phyloP scores from a whole-genome alignment of 2,329 filamentous ascomycete species.

The Botryotinia calthae region DNA sequence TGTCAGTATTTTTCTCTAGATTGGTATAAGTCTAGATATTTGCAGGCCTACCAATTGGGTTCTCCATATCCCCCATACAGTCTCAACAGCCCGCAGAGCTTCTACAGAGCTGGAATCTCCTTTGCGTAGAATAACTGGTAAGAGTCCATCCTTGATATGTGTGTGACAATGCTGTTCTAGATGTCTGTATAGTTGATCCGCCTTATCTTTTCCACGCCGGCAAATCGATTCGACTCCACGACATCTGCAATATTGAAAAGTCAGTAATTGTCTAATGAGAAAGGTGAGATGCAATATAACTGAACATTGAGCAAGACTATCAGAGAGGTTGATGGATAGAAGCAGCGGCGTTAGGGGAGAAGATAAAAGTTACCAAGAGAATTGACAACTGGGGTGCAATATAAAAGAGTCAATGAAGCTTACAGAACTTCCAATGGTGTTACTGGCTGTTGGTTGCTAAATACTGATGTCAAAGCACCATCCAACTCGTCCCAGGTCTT shows the following conservation, averaged over 20 bases:
- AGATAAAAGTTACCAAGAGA: neutral
- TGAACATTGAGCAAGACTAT: neutral
- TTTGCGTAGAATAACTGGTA: conserved; percentile 51
- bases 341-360: neutral
- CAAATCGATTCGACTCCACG: conserved; percentile 90
- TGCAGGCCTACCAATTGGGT: conserved; percentile 62
- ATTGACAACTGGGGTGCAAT: neutral
- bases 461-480: conserved; percentile 69
- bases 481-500: conserved; percentile 73
- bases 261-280: neutral
- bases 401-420: neutral
- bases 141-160: conserved; percentile 63
- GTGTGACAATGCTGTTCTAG: conserved; percentile 64
- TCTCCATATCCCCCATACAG: conserved; percentile 75
- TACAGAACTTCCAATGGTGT: conserved; percentile 76
- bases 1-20: conserved; percentile 18
- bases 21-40: neutral
- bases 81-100: conserved; percentile 55
- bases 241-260: conserved; percentile 47
- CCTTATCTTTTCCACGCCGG: conserved; percentile 61
- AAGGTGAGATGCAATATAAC: neutral
- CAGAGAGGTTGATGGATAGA: neutral
- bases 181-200: conserved; percentile 63
- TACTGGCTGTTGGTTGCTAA: conserved; percentile 60
- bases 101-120: conserved; percentile 56